Percentiles rank a stretch among this genome's conserved stretches.
Conservation (phyloP, 257 asterid genomes). For the Petrea volubilis region DNA sequence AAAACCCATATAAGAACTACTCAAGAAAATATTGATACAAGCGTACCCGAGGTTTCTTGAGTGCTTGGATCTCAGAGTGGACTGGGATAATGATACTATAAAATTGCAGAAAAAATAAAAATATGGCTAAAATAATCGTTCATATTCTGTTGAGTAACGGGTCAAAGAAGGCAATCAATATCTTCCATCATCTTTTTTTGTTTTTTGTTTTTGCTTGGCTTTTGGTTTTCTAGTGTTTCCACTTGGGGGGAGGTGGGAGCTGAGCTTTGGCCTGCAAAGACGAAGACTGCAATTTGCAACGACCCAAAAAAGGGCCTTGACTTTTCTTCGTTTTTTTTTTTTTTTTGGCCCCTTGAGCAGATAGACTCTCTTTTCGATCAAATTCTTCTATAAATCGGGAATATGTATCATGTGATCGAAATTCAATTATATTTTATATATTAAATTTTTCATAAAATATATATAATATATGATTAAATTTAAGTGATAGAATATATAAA, state of each 20-base stretch:
- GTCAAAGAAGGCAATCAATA: conserved; percentile 29
- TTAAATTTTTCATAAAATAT: too few species aligned
- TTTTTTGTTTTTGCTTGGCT: conserved; percentile 16
- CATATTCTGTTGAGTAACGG: conserved; percentile 21
- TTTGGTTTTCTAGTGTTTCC: conserved; percentile 19
- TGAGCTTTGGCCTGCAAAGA: background rate
- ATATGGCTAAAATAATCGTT: conserved; percentile 6
- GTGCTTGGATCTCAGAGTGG: conserved; percentile 29
- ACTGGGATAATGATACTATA: conserved; percentile 13
- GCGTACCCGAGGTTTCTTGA: conserved; percentile 8
- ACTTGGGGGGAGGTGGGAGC: conserved; percentile 1
- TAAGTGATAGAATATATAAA: too few species aligned
- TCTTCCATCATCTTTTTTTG: conserved; percentile 12
- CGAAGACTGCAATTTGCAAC: background rate
- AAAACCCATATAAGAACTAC: background rate
- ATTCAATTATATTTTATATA: too few species aligned
- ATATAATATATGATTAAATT: too few species aligned
- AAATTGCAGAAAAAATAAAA: background rate
- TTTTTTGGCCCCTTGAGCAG: too few species aligned
- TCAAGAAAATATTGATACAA: background rate
- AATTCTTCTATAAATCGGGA: too few species aligned
- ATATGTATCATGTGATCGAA: too few species aligned
- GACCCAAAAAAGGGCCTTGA: conserved; percentile 17
- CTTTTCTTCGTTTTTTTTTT: background rate
- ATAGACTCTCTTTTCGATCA: too few species aligned